These are phyloP conservation scores for Leishmania aethiopica DNA, from an alignment of 208 protist genomes.

Conservation along the genomic window DNA sequence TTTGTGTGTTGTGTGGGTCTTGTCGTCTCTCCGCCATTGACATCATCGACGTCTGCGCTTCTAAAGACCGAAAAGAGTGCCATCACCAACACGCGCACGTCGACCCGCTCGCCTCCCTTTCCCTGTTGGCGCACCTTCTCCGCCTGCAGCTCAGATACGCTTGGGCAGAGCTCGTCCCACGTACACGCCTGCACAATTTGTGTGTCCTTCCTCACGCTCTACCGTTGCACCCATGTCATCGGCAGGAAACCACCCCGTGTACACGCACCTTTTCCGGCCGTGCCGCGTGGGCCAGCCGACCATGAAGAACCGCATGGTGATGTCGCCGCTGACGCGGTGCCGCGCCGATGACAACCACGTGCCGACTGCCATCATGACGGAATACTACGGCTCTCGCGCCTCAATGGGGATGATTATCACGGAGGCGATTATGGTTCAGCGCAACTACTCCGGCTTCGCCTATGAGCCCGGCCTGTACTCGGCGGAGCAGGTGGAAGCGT, in stretches of 20 bases:
- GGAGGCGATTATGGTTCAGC: constrained; percentile 60
- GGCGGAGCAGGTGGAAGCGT: constrained; percentile 50
- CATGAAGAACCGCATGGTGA: constrained; percentile 50
- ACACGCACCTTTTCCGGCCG: constrained; percentile 31
- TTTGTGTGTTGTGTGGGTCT: too few species aligned
- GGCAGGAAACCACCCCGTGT: neutral
- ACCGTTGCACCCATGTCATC: neutral
- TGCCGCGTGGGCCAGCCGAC: constrained; percentile 38
- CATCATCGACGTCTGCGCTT: too few species aligned
- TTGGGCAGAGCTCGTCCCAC: neutral
- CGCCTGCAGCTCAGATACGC: neutral
- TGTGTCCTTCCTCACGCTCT: neutral
- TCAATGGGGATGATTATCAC: constrained; percentile 60
- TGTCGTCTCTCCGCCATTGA: too few species aligned
- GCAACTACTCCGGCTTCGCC: constrained; percentile 36
- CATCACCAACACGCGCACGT: neutral
- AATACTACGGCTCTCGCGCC: constrained; percentile 64
- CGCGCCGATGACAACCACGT: constrained; percentile 50
- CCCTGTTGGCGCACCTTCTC: neutral
- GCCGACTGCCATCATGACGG: constrained; percentile 39
- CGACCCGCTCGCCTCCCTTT: neutral
- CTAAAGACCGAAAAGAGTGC: too few species aligned
- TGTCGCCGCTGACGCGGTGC: constrained; percentile 56
- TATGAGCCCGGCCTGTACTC: constrained; percentile 60
- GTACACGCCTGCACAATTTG: neutral